A percentile compares a stretch with the other conserved stretches of the same genome.
Conservation (phyloP, 306 rosid species). For the Begonia loranthoides region DNA sequence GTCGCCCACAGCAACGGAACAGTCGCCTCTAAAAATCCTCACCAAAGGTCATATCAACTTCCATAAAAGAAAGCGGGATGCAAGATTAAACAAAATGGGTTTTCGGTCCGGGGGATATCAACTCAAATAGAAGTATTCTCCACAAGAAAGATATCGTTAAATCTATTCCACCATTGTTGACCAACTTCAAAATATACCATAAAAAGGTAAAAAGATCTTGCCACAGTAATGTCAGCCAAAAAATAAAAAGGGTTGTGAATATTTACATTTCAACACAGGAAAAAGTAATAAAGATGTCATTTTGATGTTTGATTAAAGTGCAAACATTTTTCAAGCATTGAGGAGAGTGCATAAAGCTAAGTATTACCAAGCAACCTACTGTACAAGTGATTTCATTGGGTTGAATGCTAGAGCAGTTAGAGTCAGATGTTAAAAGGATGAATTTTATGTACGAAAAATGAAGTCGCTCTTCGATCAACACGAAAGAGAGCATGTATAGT, state of each 20-base stretch:
- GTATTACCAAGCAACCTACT: too few relatives aligned
- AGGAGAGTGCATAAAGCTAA: not conserved
- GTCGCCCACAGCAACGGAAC: constrained; percentile 79
- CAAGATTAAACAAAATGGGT: not conserved
- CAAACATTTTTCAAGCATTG: not conserved
- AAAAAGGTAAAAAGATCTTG: not conserved
- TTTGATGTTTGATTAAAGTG: not conserved
- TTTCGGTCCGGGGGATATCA: not conserved
- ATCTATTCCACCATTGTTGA: too few relatives aligned
- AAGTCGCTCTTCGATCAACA: too few relatives aligned
- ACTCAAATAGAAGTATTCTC: not conserved
- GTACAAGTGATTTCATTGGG: not conserved
- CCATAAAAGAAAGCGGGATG: constrained; percentile 12
- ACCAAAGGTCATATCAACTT: constrained; percentile 24
- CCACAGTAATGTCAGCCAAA: not conserved
- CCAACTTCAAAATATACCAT: not conserved
- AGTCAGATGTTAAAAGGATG: not conserved
- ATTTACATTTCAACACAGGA: not conserved
- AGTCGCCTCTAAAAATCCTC: constrained; percentile 58
- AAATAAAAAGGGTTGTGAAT: not conserved
- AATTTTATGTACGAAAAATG: not conserved
- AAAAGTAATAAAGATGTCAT: not conserved
- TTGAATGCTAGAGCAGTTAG: not conserved
- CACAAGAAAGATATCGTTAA: too few relatives aligned
- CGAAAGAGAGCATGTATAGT: not conserved